Evolutionary conservation across 176 grass and related monocot species (phyloP), one percentile per base, ranked within the genome.

Genomic region (Stipa capillata): DNA sequence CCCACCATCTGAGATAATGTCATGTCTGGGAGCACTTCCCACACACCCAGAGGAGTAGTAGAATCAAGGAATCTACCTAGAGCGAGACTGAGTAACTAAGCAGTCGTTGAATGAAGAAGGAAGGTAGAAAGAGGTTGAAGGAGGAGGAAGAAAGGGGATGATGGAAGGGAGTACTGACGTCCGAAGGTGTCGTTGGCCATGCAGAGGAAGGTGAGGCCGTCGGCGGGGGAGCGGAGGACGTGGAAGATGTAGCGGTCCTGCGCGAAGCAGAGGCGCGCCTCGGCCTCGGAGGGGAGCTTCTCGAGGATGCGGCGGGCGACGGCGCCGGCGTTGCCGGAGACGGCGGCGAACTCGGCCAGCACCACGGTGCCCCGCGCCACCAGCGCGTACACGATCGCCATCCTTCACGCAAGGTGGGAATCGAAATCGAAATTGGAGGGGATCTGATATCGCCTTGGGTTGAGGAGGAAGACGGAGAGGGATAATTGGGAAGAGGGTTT

Each of bases 231-330:
- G 47, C 89, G 81, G 85, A 98, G 89, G 57, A 98, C 80, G 63
- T 98, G 95, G 84, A 98, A 98, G 83, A 98, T 98, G 91, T 92
- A 94, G 11, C 89, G 92, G 69, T 98, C 95, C 89, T 98, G 89
- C n/a, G 92, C 91, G 80, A 94, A 90, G 83, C 95, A 98, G 31
- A 98, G 87, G 63, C 92, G 87, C 3, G 91, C 66, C 37, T 98
- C 92, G 27, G 92, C 73, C 24, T 89, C 89, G 24, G 87, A 33
- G 5, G 90, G 90, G 27, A 94, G 87, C 86, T 87, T 94, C 89
- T 94, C 95, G 0, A 98, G 92, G 77, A 98, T 92, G 72, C 95
- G 89, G 34, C 89, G 92, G 39, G 92, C 79, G 20, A 94, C 87
- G 18, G 92, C 85, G 56, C 92, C 90, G 63, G 89, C 82, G 89